Evolutionary conservation across 306 rosid genomes (phyloP).

Genomic region (Malus fusca): DNA sequence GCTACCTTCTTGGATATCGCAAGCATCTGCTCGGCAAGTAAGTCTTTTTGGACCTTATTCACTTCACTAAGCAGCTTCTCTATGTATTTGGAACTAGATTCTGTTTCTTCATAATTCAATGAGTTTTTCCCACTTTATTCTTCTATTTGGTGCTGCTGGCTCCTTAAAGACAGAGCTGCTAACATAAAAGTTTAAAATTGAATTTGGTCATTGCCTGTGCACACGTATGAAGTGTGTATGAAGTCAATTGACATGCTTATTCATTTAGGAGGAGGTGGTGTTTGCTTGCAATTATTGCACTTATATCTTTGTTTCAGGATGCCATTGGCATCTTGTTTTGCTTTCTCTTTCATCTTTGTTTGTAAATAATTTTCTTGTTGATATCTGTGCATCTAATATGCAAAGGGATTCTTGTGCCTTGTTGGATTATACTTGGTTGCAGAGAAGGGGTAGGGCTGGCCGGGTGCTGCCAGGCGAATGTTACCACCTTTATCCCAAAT

Average conservation of each 20-base stretch:
- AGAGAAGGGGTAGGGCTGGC: constrained; percentile 98
- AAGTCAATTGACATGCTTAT: constrained; percentile 5
- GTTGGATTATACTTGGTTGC: constrained; percentile 35
- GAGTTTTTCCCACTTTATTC: background rate
- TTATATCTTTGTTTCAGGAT: background rate
- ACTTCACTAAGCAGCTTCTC: constrained; percentile 3
- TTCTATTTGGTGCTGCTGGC: background rate
- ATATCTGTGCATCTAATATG: constrained; percentile 4
- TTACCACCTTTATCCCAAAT: constrained; percentile 86
- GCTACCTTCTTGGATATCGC: constrained; percentile 93
- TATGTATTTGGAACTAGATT: background rate
- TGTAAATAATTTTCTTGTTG: background rate
- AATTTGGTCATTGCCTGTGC: background rate
- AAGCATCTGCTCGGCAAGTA: constrained; percentile 94
- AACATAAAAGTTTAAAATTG: background rate
- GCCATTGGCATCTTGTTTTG: constrained; percentile 3
- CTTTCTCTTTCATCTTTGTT: constrained; percentile 1
- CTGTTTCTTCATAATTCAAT: background rate
- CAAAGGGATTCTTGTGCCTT: constrained; percentile 8
- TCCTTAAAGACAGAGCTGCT: background rate
- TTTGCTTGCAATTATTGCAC: background rate
- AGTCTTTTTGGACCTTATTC: constrained; percentile 27
- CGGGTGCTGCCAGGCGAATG: constrained; percentile 98
- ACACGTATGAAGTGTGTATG: background rate
- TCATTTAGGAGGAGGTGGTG: background rate